These are phyloP conservation scores for Candida schatavii DNA, from an alignment of 805 yeast species.

Conservation along the genomic window DNA sequence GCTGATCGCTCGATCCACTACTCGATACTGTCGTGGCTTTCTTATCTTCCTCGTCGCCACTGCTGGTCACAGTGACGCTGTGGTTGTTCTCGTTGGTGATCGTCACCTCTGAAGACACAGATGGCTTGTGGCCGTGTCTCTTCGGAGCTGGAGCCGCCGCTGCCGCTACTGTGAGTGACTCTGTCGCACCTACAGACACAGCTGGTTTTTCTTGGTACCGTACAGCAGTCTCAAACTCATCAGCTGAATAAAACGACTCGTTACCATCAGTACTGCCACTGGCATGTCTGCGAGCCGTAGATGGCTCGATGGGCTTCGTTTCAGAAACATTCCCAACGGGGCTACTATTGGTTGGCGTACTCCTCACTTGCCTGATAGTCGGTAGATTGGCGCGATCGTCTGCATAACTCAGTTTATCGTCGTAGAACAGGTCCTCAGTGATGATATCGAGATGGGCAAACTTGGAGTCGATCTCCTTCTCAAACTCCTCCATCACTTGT, in stretches of 20 bases:
- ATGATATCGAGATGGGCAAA: conserved; percentile 4
- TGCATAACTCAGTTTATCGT: conserved; percentile 3
- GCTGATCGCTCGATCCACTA: neutral
- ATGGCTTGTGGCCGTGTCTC: neutral
- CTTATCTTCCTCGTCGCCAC: neutral
- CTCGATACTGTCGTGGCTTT: conserved; percentile 4
- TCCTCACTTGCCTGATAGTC: neutral
- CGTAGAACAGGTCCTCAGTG: neutral
- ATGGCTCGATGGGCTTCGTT: too few relatives aligned
- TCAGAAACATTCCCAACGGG: neutral
- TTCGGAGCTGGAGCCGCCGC: neutral
- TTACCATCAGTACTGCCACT: conserved; percentile 20
- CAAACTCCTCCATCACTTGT: conserved; percentile 25
- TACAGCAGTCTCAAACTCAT: conserved; percentile 20
- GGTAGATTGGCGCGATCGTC: conserved; percentile 1
- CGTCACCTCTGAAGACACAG: conserved; percentile 21
- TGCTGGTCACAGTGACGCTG: neutral
- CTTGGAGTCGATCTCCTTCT: conserved; percentile 23
- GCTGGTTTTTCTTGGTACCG: neutral
- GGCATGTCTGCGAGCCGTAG: neutral
- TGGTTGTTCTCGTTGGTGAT: conserved; percentile 14
- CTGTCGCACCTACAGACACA: neutral
- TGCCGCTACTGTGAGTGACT: neutral
- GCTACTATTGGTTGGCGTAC: neutral
- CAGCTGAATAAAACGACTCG: conserved; percentile 33